These are phyloP conservation scores for Arachis hypogaea DNA, from an alignment of 306 rosid genomes.

Conservation along the genomic window DNA sequence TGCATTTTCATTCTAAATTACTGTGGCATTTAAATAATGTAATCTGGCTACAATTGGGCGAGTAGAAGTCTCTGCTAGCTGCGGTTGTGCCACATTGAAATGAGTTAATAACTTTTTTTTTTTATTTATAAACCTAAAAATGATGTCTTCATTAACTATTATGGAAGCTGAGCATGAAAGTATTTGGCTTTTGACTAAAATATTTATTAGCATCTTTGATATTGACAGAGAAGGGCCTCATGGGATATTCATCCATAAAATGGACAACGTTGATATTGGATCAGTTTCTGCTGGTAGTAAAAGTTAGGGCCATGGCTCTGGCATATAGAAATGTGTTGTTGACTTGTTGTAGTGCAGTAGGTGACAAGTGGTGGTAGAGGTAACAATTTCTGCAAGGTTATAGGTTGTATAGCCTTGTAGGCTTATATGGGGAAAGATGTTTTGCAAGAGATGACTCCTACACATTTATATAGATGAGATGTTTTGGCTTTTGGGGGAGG, in stretches of 20 bases:
- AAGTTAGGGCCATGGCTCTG: no score
- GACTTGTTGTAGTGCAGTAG: no score
- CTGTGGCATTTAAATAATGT: conserved; percentile 1
- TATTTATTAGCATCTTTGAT: conserved; percentile 31
- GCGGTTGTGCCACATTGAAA: conserved; percentile 6
- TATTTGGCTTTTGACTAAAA: conserved; percentile 8
- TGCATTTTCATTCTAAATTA: not conserved
- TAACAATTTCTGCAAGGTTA: no score
- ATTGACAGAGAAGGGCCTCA: conserved; percentile 63
- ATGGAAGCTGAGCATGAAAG: conserved; percentile 15
- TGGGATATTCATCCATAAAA: conserved; percentile 58
- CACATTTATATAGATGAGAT: no score
- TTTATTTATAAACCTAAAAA: conserved; percentile 1
- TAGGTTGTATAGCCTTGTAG: no score
- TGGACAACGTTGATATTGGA: conserved; percentile 39
- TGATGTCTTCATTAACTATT: not conserved
- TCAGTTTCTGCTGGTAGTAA: conserved; percentile 35
- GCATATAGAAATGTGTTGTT: no score
- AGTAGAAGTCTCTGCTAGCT: conserved; percentile 10
- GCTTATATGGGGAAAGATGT: no score
- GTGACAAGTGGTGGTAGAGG: no score
- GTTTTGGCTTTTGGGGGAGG: no score
- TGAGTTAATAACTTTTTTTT: conserved; percentile 1
- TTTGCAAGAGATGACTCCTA: no score
- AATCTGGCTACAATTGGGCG: not conserved